phyloP scores from a whole-genome alignment of 2,329 filamentous ascomycete genomes.

The Aspergillus ruber region DNA sequence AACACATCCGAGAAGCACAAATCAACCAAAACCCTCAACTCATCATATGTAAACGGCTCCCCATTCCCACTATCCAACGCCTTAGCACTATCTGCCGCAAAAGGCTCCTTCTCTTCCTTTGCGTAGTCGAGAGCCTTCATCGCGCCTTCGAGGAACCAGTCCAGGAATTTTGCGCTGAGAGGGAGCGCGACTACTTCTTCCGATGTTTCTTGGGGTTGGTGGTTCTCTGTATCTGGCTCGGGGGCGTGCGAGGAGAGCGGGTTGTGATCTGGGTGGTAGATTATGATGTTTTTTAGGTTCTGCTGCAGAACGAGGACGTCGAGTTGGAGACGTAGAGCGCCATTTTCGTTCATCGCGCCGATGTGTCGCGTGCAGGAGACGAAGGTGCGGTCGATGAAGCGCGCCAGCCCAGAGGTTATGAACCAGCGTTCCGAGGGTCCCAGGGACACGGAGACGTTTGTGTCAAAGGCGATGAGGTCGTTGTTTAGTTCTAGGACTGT shows the following conservation, averaged over 20 bases:
- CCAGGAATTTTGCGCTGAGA: slow-evolving; percentile 40
- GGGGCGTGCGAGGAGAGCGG: slow-evolving; percentile 6
- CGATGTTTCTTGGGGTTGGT: slow-evolving; percentile 2
- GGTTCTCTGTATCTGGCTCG: slow-evolving; percentile 2
- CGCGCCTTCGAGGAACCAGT: slow-evolving; percentile 43
- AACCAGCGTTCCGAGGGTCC: slow-evolving; percentile 65
- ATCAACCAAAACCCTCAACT: slow-evolving; percentile 40
- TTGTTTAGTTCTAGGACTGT: slow-evolving; percentile 76
- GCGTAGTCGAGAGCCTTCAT: slow-evolving; percentile 40
- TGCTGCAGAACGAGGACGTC: slow-evolving; percentile 95
- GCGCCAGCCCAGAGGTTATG: slow-evolving; percentile 67
- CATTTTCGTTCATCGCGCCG: slow-evolving; percentile 75
- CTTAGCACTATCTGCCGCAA: slow-evolving; percentile 26
- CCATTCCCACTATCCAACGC: slow-evolving; percentile 32
- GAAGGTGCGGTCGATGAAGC: slow-evolving; percentile 72
- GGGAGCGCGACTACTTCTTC: slow-evolving; percentile 37
- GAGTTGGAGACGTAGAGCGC: slow-evolving; percentile 80
- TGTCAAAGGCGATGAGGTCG: slow-evolving; percentile 80
- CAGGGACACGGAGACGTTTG: slow-evolving; percentile 67
- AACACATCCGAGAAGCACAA: slow-evolving; percentile 41
- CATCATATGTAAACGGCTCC: slow-evolving; percentile 41
- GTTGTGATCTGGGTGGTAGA: slow-evolving; percentile 17
- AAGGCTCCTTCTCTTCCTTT: slow-evolving; percentile 38
- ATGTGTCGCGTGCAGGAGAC: slow-evolving; percentile 65
- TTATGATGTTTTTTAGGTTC: slow-evolving; percentile 83